Base-by-base conservation (phyloP, 768 basidiomycete species). In the Leccinum pellstonianum region DNA sequence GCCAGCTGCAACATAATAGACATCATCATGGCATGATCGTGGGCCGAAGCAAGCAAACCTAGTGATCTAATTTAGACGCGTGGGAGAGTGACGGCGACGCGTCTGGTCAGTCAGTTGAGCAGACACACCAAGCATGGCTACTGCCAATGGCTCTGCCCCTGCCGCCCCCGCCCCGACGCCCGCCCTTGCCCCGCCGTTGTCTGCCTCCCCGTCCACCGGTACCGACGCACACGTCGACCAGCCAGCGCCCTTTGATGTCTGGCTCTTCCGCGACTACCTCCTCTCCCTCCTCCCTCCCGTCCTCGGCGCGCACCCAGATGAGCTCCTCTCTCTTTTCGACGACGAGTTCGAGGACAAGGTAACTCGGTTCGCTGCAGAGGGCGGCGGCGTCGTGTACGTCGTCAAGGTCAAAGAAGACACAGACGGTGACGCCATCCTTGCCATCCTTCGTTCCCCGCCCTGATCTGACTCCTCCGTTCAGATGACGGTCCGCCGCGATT, bases 351-450 rank as follows among this genome's bases (percentile, higher is more conserved):
- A 87, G 57, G 91, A 90, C 63, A 86, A 84, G 65, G 87, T 93
- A 21, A 71, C 82, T 52, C 82, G 87, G 57, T 95, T 94, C 75
- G 86, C 90, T 8, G 77, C 78, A 4, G 93, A 95, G 63, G 84
- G 82, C 29, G 86, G 86, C 6, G 90, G 84, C 14, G 90, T 88
- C 29, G 77, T 94, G 49, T 95, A 94, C 72, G 86, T 95, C 29
- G 86, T 91, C 38, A 93, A 94, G 77, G 77, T 80, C 59, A 87
- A 79, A 73, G 86, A 91, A 37, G 90, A 90, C 52, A 76, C 78
- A 14, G 91, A 91, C 75, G 88, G 92, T 90, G 65, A 63, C 80
- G 68, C 64, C 35, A 35, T 0, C 5, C n/a, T 31, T 47, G 31
- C 19, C n/a, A 59, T 43, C 37, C 8, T 29, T 47, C 46, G n/a